Evolutionary conservation across 2,329 filamentous ascomycete genomes (phyloP).

Genomic region (Colletotrichum orbiculare): DNA sequence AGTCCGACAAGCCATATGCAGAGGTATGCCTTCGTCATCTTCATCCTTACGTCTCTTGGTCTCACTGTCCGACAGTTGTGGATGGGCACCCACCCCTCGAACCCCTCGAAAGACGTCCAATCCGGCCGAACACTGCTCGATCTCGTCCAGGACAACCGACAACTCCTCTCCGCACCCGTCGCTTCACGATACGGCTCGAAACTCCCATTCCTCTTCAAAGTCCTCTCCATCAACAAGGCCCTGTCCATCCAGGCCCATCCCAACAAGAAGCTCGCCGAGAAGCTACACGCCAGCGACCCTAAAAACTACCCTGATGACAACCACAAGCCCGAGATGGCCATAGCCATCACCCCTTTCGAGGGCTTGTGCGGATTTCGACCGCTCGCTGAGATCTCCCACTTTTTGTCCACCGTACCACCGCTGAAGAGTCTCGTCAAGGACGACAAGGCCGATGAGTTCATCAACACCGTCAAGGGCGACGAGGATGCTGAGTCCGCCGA

Average conservation of each 20-base stretch:
- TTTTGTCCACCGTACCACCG: slow-evolving; percentile 69
- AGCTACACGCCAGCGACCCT: slow-evolving; percentile 85
- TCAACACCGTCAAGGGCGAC: slow-evolving; percentile 55
- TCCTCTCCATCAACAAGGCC: slow-evolving; percentile 94
- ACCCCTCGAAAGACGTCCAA: slow-evolving; percentile 88
- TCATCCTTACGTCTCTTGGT: neutral
- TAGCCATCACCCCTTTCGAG: slow-evolving; percentile 95
- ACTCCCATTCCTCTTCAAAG: slow-evolving; percentile 97
- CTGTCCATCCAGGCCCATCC: slow-evolving; percentile 97
- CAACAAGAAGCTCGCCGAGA: slow-evolving; percentile 90
- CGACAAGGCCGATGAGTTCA: slow-evolving; percentile 67
- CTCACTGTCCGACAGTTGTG: slow-evolving; percentile 73
- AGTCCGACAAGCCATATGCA: slow-evolving; percentile 91
- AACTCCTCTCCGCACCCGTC: slow-evolving; percentile 80
- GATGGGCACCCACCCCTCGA: slow-evolving; percentile 98
- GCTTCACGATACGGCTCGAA: slow-evolving; percentile 80
- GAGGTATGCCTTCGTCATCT: slow-evolving; percentile 68
- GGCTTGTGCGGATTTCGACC: slow-evolving; percentile 96
- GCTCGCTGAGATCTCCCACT: slow-evolving; percentile 85
- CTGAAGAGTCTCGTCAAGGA: slow-evolving; percentile 76
- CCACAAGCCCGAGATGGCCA: slow-evolving; percentile 99
- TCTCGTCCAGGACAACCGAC: slow-evolving; percentile 86
- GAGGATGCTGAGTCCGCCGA: slow-evolving; percentile 57
- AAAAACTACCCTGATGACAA: slow-evolving; percentile 99
- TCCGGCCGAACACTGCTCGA: slow-evolving; percentile 90